Evolutionary conservation across 23 red algal species (phyloP).

Genomic region (Chondrus crispus): DNA sequence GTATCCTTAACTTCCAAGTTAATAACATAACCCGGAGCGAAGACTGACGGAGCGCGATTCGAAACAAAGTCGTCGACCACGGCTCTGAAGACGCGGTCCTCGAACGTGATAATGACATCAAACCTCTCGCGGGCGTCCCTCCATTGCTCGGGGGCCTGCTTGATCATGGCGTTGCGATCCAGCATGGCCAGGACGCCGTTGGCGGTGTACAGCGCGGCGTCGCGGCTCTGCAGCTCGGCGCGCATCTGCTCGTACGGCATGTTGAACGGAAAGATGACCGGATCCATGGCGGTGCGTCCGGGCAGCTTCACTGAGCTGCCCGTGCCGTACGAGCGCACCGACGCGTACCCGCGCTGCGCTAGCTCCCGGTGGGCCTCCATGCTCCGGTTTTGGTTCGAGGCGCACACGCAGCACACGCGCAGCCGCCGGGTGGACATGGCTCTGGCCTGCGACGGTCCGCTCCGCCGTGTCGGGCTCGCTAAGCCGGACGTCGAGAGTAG

Average conservation of each 20-base stretch:
- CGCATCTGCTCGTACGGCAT: conserved; percentile 81
- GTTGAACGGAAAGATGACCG: conserved; percentile 72
- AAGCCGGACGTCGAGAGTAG: no score
- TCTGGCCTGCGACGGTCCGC: no score
- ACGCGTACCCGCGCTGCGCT: conserved; percentile 53
- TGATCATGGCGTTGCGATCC: conserved; percentile 76
- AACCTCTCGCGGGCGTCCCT: conserved; percentile 52
- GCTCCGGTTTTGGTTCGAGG: conserved; percentile 83
- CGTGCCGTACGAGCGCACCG: conserved; percentile 78
- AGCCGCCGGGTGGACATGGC: conserved; percentile 19
- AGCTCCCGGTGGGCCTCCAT: conserved; percentile 85
- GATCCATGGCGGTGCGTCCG: conserved; percentile 53
- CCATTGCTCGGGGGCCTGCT: conserved; percentile 81
- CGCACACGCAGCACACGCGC: conserved; percentile 74
- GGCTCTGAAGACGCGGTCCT: conserved; percentile 79
- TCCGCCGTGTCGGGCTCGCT: no score
- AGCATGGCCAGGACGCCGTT: conserved; percentile 83
- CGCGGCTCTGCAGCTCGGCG: conserved; percentile 48
- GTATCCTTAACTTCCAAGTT: conserved; percentile 87
- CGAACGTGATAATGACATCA: conserved; percentile 84
- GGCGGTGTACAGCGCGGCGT: conserved; percentile 52
- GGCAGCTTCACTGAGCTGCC: conserved; percentile 80
- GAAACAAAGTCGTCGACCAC: conserved; percentile 78
- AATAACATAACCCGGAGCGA: conserved; percentile 60
- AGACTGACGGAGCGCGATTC: conserved; percentile 63